These are phyloP conservation scores for Jamesozyma lodderae DNA, from an alignment of 805 yeast genomes.

Conservation along the genomic window DNA sequence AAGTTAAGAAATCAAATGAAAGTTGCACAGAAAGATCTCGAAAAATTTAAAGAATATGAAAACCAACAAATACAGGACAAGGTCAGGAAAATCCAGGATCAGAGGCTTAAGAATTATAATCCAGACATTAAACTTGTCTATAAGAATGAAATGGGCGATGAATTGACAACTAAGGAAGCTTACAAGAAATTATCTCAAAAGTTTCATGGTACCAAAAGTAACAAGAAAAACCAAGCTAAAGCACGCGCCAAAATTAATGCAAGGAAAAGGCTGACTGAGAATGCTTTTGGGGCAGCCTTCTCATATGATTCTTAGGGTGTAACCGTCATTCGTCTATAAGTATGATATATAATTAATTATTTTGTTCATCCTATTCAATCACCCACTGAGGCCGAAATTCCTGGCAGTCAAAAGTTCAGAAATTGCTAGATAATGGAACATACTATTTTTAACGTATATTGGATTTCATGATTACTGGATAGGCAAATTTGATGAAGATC, in stretches of 20 bases:
- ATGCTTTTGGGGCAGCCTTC: neutral
- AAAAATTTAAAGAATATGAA: slow-evolving; percentile 11
- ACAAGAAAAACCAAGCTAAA: slow-evolving; percentile 19
- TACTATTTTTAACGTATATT: too few species aligned
- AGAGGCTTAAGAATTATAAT: slow-evolving; percentile 31
- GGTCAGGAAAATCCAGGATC: slow-evolving; percentile 22
- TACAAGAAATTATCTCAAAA: slow-evolving; percentile 67
- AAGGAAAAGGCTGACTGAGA: slow-evolving; percentile 10
- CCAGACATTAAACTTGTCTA: slow-evolving; percentile 44
- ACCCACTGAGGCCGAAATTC: too few species aligned
- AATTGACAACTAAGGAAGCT: slow-evolving; percentile 57
- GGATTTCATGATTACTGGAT: too few species aligned
- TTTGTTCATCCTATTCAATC: too few species aligned
- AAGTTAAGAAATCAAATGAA: slow-evolving; percentile 10
- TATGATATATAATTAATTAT: too few species aligned
- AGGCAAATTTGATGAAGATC: too few species aligned
- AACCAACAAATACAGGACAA: slow-evolving; percentile 23
- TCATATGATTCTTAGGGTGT: too few species aligned
- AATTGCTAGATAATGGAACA: too few species aligned
- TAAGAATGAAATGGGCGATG: slow-evolving; percentile 54
- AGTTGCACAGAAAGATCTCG: slow-evolving; percentile 3
- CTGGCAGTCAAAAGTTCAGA: too few species aligned
- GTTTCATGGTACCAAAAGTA: slow-evolving; percentile 53
- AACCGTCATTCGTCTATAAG: too few species aligned
- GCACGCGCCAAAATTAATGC: slow-evolving; percentile 16